Evolutionary conservation across 2,329 filamentous ascomycete genomes (phyloP).

Genomic region (Fusarium albosuccineum): DNA sequence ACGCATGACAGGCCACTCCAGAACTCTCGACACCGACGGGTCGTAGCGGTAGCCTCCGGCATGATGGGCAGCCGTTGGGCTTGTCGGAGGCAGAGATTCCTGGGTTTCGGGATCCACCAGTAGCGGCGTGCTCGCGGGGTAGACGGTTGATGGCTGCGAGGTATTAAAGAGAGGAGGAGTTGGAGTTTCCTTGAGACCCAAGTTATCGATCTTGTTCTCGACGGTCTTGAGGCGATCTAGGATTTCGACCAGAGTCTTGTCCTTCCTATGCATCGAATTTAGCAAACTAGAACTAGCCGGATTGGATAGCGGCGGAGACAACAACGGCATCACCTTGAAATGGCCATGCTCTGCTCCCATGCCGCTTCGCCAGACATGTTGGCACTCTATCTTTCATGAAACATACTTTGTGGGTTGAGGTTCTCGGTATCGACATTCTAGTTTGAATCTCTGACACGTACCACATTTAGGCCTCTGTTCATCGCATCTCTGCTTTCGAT

Average conservation of each 20-base stretch:
- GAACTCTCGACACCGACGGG: constrained; percentile 43
- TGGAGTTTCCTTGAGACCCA: constrained; percentile 46
- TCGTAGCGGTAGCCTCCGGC: constrained; percentile 46
- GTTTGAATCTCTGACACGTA: constrained; percentile 68
- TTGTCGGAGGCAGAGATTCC: constrained; percentile 38
- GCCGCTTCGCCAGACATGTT: constrained; percentile 12
- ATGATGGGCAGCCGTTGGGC: constrained; percentile 31
- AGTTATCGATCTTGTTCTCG: constrained; percentile 67
- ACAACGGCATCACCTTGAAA: constrained; percentile 14
- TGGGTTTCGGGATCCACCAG: constrained; percentile 41
- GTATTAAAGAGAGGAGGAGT: constrained; percentile 34
- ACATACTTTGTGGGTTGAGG: constrained; percentile 73
- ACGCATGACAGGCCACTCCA: constrained; percentile 46
- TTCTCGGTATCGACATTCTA: constrained; percentile 71
- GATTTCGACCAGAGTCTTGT: constrained; percentile 73
- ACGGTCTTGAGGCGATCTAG: constrained; percentile 67
- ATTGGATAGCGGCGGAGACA: constrained; percentile 14
- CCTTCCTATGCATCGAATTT: constrained; percentile 61
- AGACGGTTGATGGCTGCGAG: constrained; percentile 39
- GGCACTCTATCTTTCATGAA: background rate
- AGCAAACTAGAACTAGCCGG: constrained; percentile 16
- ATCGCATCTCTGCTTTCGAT: constrained; percentile 74
- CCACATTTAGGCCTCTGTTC: constrained; percentile 72
- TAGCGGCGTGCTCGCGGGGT: constrained; percentile 37
- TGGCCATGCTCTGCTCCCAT: constrained; percentile 20